Evolutionary conservation across 306 rosid species (phyloP), one percentile per base, ranked within the genome.

Genomic region (Sechiopsis laciniata): DNA sequence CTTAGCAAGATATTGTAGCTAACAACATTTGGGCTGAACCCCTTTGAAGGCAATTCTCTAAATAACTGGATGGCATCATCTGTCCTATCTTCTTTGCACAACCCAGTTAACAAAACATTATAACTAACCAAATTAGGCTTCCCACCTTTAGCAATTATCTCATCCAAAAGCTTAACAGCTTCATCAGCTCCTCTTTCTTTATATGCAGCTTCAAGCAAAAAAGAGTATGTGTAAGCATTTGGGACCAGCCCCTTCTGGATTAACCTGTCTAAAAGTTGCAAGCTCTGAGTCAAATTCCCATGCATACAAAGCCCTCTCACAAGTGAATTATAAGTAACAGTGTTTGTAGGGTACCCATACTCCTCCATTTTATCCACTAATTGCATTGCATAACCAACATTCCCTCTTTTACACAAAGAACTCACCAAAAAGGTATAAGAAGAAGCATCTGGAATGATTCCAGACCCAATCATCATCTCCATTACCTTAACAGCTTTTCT

Each of bases 1-100:
- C 90, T 84, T 17, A 90, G 66, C 59, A 94, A 80, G 76, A 94
- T 94, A 85, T 94, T 94, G 75, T 86, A 89, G 81, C 96, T 91
- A 72, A 94, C 99, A 77, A 89, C 89, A 83, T 87, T 85, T 22
- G 99, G 96, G 76, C 51, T 73, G 58, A 89, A 89, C 22, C 97
- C 97, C 81, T 86, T 89, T 0, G 60, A 79, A 19, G 96, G 99
- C 71, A 94, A 78, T 78, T 80, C 81, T 82, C 91, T 78, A 55
- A 94, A 94, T 76, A 89, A 80, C 78, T 15, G 53, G 15, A 86
- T 78, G n/a, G 95, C 99, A 68, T 89, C 99, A 73, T 89, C 88
- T n/a, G 69, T 89, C 82, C 97, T 89, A 51, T 85, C 90, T 83
- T 94, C 99, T 87, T 89, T 89, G 81, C 96, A 94, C 82, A 94